Evolutionary conservation across 2,329 filamentous ascomycete species (phyloP), one percentile per base, ranked within the genome.

Genomic region (Gremmenia infestans): DNA sequence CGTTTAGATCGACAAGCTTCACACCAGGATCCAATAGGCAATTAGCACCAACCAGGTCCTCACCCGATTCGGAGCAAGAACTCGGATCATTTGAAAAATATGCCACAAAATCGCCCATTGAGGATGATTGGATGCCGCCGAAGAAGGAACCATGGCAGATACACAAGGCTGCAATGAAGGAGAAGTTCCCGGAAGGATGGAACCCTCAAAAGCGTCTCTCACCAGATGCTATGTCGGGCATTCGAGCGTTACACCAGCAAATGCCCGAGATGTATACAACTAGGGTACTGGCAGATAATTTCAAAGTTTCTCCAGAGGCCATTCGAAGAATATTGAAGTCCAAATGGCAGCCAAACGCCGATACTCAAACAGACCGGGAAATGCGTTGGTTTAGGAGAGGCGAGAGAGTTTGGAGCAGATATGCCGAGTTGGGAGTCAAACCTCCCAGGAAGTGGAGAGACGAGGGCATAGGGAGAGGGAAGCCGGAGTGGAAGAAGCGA

Each of bases 151-250:
- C 67, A 3, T 97, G 94, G 94, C 79, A 82, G 69, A 71, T 82
- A 14, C 88, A 97, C 63, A 97, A 96, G 70, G 75, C 75, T 1
- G 87, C 85, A 0, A 73, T 95, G 37, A 81, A 86, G 65, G 72
- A 82, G 58, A 99, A 97, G 68, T 94, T 97, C 62, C 83, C 83
- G 1, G 81, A 86, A 7, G 84, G 86, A 9, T 99, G 93, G 92
- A 79, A 80, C 28, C 93, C 94, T 32, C 81, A 82, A 49, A 97
- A 96, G 72, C 86, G 86, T 56, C 80, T 99, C 9, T 97, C 94
- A 0, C 94, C 94, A 0, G 93, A 97, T 71, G 91, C 92, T 1
- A 77, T 97, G 35, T 86, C 89, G n/a, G 92, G 91, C 43, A 96
- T 99, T 64, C 85, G 91, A 43, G 86, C 89, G 19, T 77, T 99